These are phyloP conservation scores for Trichophyton benhamiae DNA, from an alignment of 2,329 filamentous ascomycete species.

Conservation along the genomic window DNA sequence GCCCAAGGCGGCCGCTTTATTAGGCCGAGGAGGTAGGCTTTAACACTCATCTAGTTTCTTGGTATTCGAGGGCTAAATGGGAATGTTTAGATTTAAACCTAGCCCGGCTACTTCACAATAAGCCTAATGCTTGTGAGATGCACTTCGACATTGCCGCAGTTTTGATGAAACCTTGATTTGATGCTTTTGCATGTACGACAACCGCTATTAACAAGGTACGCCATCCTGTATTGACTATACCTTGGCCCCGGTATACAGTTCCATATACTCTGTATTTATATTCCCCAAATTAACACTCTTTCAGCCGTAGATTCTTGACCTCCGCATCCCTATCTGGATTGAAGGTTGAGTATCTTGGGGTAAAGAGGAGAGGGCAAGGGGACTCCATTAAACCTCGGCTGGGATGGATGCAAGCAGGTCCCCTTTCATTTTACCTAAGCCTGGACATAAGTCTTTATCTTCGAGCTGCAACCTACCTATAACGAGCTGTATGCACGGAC, in stretches of 20 bases:
- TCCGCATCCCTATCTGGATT: background rate
- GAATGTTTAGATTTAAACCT: background rate
- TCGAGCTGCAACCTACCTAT: background rate
- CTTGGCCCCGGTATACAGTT: background rate
- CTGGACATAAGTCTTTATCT: background rate
- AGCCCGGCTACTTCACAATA: background rate
- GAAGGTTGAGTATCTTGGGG: background rate
- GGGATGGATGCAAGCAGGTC: no score
- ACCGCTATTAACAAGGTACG: background rate
- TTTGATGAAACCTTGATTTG: background rate
- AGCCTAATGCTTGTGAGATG: background rate
- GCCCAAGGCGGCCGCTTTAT: conserved; percentile 35
- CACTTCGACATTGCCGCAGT: background rate
- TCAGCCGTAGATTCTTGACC: background rate
- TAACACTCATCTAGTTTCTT: background rate
- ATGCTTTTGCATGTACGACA: background rate
- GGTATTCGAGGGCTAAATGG: background rate
- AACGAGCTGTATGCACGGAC: background rate
- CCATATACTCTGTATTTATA: background rate
- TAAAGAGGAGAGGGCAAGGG: background rate
- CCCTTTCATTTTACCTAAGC: background rate
- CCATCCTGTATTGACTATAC: background rate
- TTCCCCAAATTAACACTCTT: background rate
- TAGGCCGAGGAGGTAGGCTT: conserved; percentile 19
- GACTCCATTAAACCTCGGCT: background rate